Evolutionary conservation across 805 yeast genomes (phyloP).

Genomic region (Ogataea corticis): DNA sequence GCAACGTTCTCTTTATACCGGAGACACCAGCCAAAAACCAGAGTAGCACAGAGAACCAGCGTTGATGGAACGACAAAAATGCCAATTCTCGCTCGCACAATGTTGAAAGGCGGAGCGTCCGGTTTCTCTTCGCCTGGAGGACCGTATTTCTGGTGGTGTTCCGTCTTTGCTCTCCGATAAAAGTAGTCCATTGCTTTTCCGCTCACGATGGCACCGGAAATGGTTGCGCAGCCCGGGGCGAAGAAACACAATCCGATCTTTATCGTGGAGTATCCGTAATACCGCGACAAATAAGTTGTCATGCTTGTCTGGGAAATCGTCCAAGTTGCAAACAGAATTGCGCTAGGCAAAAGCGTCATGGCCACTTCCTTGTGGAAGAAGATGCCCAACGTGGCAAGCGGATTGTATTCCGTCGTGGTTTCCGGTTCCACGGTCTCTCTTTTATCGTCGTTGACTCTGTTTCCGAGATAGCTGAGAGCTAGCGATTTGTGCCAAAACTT

Average conservation of each 20-base stretch:
- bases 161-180: constrained; percentile 40
- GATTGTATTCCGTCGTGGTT: constrained; percentile 21
- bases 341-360: constrained; percentile 53
- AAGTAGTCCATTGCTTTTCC: constrained; percentile 59
- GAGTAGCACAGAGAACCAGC: constrained; percentile 38
- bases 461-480: constrained; percentile 35
- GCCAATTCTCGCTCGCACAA: constrained; percentile 55
- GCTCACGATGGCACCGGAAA: constrained; percentile 56
- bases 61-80: constrained; percentile 44
- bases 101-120: constrained; percentile 46
- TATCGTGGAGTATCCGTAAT: constrained; percentile 52
- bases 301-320: constrained; percentile 66
- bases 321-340: constrained; percentile 70
- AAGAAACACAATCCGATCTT: constrained; percentile 71
- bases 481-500: constrained; percentile 46
- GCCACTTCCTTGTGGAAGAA: constrained; percentile 34
- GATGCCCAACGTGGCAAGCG: constrained; percentile 27
- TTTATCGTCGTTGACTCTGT: constrained; percentile 34
- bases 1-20: constrained; percentile 47
- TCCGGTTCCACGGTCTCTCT: constrained; percentile 21
- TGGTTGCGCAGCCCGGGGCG: constrained; percentile 70
- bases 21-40: constrained; percentile 77
- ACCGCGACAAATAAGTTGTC: constrained; percentile 50
- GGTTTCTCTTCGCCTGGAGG: not conserved
- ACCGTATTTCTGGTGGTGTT: constrained; percentile 35